Evolutionary conservation across 2,329 filamentous ascomycete species (phyloP), one percentile per base, ranked within the genome.

Genomic region (Aspergillus viridinutans): DNA sequence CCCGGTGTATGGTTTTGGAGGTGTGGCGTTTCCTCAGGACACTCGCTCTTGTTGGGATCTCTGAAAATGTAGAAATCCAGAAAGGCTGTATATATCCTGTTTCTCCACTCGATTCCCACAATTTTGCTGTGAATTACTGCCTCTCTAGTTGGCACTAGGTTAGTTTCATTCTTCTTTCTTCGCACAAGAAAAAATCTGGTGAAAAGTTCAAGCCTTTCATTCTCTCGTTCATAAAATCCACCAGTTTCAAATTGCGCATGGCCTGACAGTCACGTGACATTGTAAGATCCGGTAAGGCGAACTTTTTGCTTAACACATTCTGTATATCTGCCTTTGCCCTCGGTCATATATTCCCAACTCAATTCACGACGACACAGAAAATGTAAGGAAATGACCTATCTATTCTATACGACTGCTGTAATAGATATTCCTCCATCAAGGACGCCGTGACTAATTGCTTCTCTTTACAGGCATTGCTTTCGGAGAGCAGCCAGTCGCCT

Each of bases 401-500:
- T 40, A 2, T 10, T 21, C 4, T 3, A n/a, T 28, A 20, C 4
- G 12, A 4, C 14, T 21, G 28, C 49, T 25, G 14, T n/a, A 23
- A 26, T 26, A 49, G 28, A 12, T 12, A n/a, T 20, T 17, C 3
- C 6, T 17, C 26, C 35, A 17, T 14, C 28, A n/a, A 21, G n/a
- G 10, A 12, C 5, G 10, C 2, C 21, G 43, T 21, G 21, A 47
- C 49, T 51, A 7, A 51, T 25, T 20, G 29, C 17, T 25, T 12
- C n/a, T 32, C 29, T 42, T 52, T 23, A 25, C 61, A 86, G 83
- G 84, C 81, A 80, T 74, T 76, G 77, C 62, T 74, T 88, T 64
- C 83, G 84, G 59, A 83, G 82, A 67, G 76, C 80, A 62, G 82
- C 83, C 64, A 75, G 80, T 67, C 81, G 83, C 67, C 79, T 83